phyloP scores from a whole-genome alignment of 192 early-diverging fungal genomes.

The Entophlyctis luteolus region DNA sequence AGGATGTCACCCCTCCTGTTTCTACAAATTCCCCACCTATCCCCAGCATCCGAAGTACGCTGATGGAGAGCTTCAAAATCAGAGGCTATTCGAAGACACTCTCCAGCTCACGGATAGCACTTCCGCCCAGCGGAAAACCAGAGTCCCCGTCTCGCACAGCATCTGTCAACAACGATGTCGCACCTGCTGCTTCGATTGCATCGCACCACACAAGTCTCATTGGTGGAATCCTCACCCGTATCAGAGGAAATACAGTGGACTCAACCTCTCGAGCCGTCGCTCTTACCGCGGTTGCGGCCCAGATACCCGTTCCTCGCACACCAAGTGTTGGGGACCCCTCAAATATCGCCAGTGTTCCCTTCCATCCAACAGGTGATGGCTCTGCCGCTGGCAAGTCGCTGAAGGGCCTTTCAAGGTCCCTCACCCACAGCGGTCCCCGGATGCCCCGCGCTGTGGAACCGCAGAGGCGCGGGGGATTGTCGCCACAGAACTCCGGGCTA shows the following conservation, averaged over 20 bases:
- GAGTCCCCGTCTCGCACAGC: background rate
- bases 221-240: constrained; percentile 4
- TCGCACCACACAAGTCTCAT: background rate
- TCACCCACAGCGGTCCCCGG: background rate
- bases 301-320: background rate
- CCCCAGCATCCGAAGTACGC: background rate
- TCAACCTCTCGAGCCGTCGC: background rate
- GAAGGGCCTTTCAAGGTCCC: background rate
- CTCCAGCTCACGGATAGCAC: background rate
- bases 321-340: background rate
- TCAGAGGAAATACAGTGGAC: constrained; percentile 1
- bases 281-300: background rate
- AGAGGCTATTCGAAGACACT: background rate
- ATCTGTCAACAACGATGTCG: background rate
- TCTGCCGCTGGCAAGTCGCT: background rate
- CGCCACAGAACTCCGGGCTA: background rate
- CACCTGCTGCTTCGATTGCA: background rate
- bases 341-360: background rate
- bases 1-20: background rate
- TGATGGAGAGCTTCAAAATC: background rate
- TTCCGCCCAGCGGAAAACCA: background rate
- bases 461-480: too few relatives aligned
- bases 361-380: background rate
- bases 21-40: background rate
- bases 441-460: too few relatives aligned